phyloP scores from a whole-genome alignment of 164 flowering plant genomes.

The Magnolia officinalis region DNA sequence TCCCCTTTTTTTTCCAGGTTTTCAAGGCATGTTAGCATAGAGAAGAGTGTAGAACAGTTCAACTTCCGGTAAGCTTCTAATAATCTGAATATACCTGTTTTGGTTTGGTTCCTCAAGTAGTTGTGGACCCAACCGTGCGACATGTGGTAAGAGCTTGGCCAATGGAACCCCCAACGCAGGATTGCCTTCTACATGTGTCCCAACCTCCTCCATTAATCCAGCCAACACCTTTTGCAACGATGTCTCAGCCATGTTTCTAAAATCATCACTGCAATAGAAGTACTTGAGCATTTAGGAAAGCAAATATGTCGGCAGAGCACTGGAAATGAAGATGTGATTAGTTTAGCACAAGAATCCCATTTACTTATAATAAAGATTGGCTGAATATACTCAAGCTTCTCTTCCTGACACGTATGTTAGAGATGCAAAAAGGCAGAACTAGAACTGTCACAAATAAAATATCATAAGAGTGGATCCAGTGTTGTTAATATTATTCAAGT shows the following conservation, averaged over 20 bases:
- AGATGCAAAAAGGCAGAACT: no score
- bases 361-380: no score
- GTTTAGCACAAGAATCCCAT: no score
- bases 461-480: no score
- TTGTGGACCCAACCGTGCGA: conserved; percentile 45
- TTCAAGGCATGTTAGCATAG: conserved; percentile 50
- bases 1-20: no score
- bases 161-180: conserved; percentile 50
- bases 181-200: conserved; percentile 28
- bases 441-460: no score
- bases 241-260: conserved; percentile 46
- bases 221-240: conserved; percentile 53
- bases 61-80: conserved; percentile 57
- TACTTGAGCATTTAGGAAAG: neutral
- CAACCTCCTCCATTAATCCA: conserved; percentile 50
- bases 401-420: no score
- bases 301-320: no score
- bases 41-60: conserved; percentile 79
- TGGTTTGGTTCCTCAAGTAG: conserved; percentile 60
- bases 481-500: no score
- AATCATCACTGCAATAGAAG: conserved; percentile 56
- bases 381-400: no score
- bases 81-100: conserved; percentile 45
- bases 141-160: conserved; percentile 66
- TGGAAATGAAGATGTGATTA: no score